phyloP scores from a whole-genome alignment of 345 rosid genomes.

The Citrus maxima region DNA sequence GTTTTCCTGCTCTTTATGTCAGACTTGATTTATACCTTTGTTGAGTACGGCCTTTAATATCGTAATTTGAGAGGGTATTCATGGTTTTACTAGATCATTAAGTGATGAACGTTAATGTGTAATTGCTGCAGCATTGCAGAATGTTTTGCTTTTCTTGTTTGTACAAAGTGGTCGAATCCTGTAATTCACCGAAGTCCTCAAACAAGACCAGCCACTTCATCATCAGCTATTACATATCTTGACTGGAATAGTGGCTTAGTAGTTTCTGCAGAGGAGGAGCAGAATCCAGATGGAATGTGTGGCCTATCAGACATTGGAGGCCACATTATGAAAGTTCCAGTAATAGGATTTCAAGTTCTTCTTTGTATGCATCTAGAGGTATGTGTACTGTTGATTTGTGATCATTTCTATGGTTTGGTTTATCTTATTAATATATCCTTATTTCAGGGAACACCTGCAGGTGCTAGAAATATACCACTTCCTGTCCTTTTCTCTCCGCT shows the following conservation, averaged over 20 bases:
- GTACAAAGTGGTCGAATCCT: conserved; percentile 95
- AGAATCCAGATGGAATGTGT: conserved; percentile 56
- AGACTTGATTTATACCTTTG: background rate
- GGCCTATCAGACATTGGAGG: conserved; percentile 94
- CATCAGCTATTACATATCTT: conserved; percentile 66
- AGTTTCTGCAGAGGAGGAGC: conserved; percentile 62
- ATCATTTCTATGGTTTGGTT: conserved; percentile 16
- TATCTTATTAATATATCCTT: conserved; percentile 19
- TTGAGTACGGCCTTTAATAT: background rate
- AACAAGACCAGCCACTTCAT: conserved; percentile 53
- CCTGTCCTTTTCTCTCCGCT: conserved; percentile 83
- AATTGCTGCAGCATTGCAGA: conserved; percentile 75
- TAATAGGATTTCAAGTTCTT: conserved; percentile 79
- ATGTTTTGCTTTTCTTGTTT: conserved; percentile 93
- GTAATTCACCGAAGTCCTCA: conserved; percentile 62
- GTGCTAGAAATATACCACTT: conserved; percentile 75
- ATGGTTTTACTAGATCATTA: conserved; percentile 17
- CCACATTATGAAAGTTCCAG: conserved; percentile 84
- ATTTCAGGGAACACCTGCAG: conserved; percentile 87
- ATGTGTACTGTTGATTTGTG: conserved; percentile 11
- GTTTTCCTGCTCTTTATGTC: conserved; percentile 18
- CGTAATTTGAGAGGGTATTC: background rate
- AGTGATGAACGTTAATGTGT: conserved; percentile 20
- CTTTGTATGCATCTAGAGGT: conserved; percentile 97
- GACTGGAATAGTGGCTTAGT: conserved; percentile 92